phyloP scores from a whole-genome alignment of 2,329 filamentous ascomycete genomes.

The Alternaria metachromatica region DNA sequence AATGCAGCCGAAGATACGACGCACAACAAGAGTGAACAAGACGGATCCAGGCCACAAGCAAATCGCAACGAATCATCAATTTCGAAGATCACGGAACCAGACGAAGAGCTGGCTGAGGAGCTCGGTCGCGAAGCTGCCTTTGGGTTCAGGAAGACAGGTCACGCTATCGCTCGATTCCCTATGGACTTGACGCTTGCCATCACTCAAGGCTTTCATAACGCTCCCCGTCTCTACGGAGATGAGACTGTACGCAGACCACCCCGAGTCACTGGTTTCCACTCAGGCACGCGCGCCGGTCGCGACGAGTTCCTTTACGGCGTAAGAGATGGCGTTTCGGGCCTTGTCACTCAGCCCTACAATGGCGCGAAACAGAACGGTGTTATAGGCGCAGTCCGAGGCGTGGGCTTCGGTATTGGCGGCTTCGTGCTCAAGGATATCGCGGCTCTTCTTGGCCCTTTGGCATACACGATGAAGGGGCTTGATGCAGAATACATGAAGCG shows the following conservation, averaged over 20 bases:
- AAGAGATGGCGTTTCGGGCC: conserved; percentile 69
- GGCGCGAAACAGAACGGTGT: conserved; percentile 64
- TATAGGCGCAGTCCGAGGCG: conserved; percentile 59
- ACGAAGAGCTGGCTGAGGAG: conserved; percentile 43
- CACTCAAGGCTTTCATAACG: conserved; percentile 74
- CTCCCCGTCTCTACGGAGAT: conserved; percentile 73
- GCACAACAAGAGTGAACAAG: conserved; percentile 7
- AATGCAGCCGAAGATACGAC: conserved; percentile 12
- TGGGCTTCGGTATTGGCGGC: conserved; percentile 69
- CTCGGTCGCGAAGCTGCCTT: conserved; percentile 58
- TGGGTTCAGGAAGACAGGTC: conserved; percentile 59
- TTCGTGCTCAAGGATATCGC: conserved; percentile 70
- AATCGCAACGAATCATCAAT: conserved; percentile 32
- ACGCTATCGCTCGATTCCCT: conserved; percentile 63
- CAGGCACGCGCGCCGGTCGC: conserved; percentile 65
- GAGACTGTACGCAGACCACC: conserved; percentile 69
- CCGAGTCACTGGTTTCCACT: conserved; percentile 69
- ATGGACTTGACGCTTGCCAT: conserved; percentile 67
- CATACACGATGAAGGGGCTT: conserved; percentile 69
- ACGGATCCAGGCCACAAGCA: conserved; percentile 21
- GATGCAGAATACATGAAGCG: conserved; percentile 65
- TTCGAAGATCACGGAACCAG: conserved; percentile 42
- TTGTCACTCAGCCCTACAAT: conserved; percentile 65
- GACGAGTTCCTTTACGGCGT: conserved; percentile 69
- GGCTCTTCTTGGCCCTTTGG: conserved; percentile 65